A percentile compares a stretch with the other conserved stretches of the same genome.
Conservation (phyloP, 768 basidiomycete genomes). For the Lentinus brumalis region DNA sequence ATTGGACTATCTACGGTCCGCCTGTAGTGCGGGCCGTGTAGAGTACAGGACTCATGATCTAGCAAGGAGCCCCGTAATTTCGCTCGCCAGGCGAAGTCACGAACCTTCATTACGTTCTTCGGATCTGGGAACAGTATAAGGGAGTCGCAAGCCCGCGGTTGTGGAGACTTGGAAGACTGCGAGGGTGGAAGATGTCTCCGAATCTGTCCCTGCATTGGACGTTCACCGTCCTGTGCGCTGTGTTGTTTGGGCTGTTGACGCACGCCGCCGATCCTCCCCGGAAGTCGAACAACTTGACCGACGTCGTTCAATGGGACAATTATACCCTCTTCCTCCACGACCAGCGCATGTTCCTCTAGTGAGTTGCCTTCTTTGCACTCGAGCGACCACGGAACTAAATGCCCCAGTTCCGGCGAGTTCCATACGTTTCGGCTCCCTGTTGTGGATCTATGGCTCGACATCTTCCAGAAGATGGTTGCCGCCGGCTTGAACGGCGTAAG, state of each 20-base stretch:
- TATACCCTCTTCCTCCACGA: slow-evolving; percentile 71
- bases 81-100: too few relatives aligned
- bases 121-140: too few relatives aligned
- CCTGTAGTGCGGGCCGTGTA: too few relatives aligned
- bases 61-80: too few relatives aligned
- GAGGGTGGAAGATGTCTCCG: neutral
- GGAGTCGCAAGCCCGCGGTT: too few relatives aligned
- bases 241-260: neutral
- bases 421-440: slow-evolving; percentile 83
- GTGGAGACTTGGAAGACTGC: too few relatives aligned
- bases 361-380: slow-evolving; percentile 28
- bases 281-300: slow-evolving; percentile 32
- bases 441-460: slow-evolving; percentile 78
- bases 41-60: too few relatives aligned
- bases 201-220: neutral
- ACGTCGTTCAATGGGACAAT: slow-evolving; percentile 61
- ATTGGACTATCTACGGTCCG: too few relatives aligned
- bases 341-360: slow-evolving; percentile 76
- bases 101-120: too few relatives aligned
- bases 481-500: slow-evolving; percentile 79
- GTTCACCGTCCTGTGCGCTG: neutral
- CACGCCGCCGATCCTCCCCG: slow-evolving; percentile 26
- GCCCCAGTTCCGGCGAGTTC: slow-evolving; percentile 78
- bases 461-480: slow-evolving; percentile 80
- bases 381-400: neutral